phyloP scores from a whole-genome alignment of 1,284 basidiomycete genomes.

The Dichomitus squalens region DNA sequence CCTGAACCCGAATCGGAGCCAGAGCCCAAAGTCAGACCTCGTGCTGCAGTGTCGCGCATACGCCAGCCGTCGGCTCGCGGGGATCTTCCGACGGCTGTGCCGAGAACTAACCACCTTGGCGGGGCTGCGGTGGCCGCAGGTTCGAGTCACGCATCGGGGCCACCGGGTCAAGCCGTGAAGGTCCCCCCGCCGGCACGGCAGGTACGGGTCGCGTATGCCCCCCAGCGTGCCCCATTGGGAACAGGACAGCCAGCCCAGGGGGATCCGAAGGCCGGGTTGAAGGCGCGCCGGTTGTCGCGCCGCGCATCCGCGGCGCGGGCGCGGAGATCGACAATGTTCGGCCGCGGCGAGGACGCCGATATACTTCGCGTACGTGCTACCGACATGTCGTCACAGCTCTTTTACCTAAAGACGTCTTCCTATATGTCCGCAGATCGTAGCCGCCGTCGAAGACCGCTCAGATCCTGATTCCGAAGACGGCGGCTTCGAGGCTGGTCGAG shows the following conservation, averaged over 20 bases:
- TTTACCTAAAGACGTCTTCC: background rate
- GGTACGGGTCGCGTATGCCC: constrained; percentile 1
- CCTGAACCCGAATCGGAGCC: constrained; percentile 6
- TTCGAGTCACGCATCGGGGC: background rate
- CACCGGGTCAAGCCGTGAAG: background rate
- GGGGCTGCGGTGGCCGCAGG: too few species aligned
- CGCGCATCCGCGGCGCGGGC: constrained; percentile 22
- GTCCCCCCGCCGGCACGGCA: background rate
- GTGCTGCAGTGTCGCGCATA: constrained; percentile 9
- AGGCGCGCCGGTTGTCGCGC: constrained; percentile 19
- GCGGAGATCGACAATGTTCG: constrained; percentile 26
- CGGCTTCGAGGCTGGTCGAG: background rate
- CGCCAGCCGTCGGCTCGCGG: constrained; percentile 14
- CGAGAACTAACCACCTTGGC: background rate
- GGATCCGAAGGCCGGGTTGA: background rate
- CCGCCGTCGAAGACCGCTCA: constrained; percentile 24
- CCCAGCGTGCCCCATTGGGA: background rate
- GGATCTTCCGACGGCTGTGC: background rate
- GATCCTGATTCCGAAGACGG: constrained; percentile 7
- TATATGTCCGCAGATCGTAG: constrained; percentile 20
- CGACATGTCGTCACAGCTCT: background rate
- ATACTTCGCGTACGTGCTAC: constrained; percentile 23
- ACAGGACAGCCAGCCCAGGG: background rate
- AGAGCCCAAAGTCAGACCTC: background rate
- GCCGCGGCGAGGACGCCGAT: constrained; percentile 24